Conservation (phyloP, 768 basidiomycete species). For the Lanmaoa rubissima region DNA sequence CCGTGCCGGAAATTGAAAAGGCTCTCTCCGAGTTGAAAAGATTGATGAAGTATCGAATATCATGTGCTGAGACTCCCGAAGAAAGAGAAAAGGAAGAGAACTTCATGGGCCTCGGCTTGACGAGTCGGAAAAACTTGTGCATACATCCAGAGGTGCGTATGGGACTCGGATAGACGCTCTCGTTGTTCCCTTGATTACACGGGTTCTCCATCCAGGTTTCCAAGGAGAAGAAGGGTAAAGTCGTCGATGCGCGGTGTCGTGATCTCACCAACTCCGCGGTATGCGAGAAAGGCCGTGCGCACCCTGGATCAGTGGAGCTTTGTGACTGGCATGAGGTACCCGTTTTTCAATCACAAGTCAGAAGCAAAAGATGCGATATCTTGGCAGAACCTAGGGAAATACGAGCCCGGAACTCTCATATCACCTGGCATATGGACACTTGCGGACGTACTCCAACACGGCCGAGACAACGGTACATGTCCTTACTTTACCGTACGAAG, state of each 20-base stretch:
- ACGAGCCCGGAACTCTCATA: slow-evolving; percentile 79
- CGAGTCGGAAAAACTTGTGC: slow-evolving; percentile 95
- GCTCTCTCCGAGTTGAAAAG: slow-evolving; percentile 93
- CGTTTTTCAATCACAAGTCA: not conserved
- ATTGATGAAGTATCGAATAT: slow-evolving; percentile 84
- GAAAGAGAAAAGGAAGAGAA: slow-evolving; percentile 72
- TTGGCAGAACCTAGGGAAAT: slow-evolving; percentile 72
- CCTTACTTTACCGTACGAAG: slow-evolving; percentile 95
- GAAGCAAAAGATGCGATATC: not conserved
- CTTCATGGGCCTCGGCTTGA: slow-evolving; percentile 89
- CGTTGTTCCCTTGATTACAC: not conserved
- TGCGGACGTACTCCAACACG: slow-evolving; percentile 88
- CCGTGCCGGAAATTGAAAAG: slow-evolving; percentile 99
- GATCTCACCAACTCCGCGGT: slow-evolving; percentile 86
- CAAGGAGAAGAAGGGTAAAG: slow-evolving; percentile 97
- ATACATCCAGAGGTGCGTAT: slow-evolving; percentile 85
- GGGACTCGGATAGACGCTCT: not conserved
- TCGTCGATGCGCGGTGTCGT: slow-evolving; percentile 95
- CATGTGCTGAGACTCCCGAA: slow-evolving; percentile 69
- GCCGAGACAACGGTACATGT: slow-evolving; percentile 80
- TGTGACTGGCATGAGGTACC: slow-evolving; percentile 95
- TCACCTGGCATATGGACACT: slow-evolving; percentile 91
- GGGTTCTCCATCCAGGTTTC: slow-evolving; percentile 57
- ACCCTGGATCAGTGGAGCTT: slow-evolving; percentile 88
- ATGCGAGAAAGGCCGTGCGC: slow-evolving; percentile 77